Conservation (phyloP, 164 flowering plant species). For the Nymphaea thermarum region DNA sequence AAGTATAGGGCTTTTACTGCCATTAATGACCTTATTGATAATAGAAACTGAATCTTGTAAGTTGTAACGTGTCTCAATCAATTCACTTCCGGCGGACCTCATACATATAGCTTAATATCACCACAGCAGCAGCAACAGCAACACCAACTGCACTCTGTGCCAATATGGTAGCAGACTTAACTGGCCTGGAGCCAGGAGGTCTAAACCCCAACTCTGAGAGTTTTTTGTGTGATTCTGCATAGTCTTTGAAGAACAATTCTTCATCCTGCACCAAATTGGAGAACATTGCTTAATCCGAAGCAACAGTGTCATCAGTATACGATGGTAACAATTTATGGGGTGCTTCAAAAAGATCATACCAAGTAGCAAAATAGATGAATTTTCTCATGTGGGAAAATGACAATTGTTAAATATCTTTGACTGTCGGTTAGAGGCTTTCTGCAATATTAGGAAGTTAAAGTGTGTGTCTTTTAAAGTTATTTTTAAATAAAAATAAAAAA, state of each 20-base stretch:
- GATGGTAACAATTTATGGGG: too few species aligned
- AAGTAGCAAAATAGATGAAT: too few species aligned
- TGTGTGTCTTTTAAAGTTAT: too few species aligned
- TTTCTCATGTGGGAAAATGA: too few species aligned
- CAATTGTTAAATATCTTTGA: too few species aligned
- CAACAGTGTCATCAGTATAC: too few species aligned
- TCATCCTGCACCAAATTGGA: slow-evolving; percentile 36
- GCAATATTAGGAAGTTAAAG: too few species aligned
- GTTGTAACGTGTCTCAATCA: neutral
- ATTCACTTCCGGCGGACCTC: slow-evolving; percentile 28
- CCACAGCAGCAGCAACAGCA: slow-evolving; percentile 54
- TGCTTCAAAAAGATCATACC: too few species aligned
- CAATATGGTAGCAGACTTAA: slow-evolving; percentile 19
- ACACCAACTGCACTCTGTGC: slow-evolving; percentile 64
- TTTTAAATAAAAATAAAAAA: too few species aligned
- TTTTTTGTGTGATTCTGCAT: slow-evolving; percentile 79
- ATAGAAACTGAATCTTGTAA: neutral
- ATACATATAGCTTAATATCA: slow-evolving; percentile 43
- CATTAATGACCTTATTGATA: neutral
- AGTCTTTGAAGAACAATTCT: slow-evolving; percentile 76
- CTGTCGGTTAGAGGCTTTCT: too few species aligned
- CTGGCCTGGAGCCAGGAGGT: slow-evolving; percentile 13
- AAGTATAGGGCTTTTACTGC: neutral
- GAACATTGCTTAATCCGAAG: too few species aligned
- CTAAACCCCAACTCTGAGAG: slow-evolving; percentile 86